These are phyloP conservation scores for Diospyros lotus DNA, from an alignment of 148 eudicot species.

Conservation along the genomic window DNA sequence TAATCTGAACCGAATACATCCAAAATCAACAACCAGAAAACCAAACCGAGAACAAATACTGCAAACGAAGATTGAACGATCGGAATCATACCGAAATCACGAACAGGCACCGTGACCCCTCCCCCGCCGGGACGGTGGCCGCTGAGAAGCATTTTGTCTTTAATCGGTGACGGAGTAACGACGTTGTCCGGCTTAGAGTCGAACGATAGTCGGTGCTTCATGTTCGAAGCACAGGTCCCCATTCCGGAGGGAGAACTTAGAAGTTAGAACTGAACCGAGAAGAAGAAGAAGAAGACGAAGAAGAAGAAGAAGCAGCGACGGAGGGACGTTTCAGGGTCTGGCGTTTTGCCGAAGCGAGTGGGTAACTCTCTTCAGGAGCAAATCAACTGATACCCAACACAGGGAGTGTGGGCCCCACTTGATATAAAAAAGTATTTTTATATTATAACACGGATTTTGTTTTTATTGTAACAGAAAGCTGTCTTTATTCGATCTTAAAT, in stretches of 20 bases:
- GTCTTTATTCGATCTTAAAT: too few relatives aligned
- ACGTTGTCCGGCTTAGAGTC: conserved; percentile 22
- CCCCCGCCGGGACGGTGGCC: conserved; percentile 11
- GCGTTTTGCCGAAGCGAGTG: conserved; percentile 6
- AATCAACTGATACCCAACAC: background rate
- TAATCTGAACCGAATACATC: background rate
- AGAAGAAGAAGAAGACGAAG: background rate
- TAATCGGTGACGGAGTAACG: conserved; percentile 23
- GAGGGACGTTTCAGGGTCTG: conserved; percentile 2
- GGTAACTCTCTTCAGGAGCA: conserved; percentile 4
- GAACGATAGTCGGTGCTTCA: conserved; percentile 17
- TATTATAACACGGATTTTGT: too few relatives aligned
- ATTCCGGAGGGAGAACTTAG: conserved; percentile 10
- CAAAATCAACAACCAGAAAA: background rate
- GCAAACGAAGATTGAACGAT: background rate
- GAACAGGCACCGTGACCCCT: conserved; percentile 1
- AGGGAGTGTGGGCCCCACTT: background rate
- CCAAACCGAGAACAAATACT: background rate
- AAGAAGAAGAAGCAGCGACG: background rate
- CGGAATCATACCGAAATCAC: conserved; percentile 14
- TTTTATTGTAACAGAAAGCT: too few relatives aligned
- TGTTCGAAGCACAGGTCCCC: conserved; percentile 35
- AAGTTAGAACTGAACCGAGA: background rate
- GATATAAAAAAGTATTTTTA: background rate
- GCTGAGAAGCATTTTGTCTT: conserved; percentile 14